Percentiles rank a stretch among this genome's conserved stretches.
Evolutionary conservation across 805 yeast genomes (phyloP).

Genomic region (Metschnikowia bowlesiae): DNA sequence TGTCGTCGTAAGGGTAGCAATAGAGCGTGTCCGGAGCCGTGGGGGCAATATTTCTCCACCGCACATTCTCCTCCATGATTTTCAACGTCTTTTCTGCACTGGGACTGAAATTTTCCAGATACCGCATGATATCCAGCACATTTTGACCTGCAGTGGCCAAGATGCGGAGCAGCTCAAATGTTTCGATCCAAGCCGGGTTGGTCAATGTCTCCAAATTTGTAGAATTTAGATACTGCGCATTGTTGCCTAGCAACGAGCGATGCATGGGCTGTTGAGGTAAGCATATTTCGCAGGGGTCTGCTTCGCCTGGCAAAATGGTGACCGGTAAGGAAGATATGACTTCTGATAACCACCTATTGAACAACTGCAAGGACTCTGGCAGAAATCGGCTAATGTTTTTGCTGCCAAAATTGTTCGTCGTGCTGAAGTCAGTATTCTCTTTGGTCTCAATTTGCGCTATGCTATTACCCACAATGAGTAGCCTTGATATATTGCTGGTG

Average conservation of each 20-base stretch:
- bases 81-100: constrained; percentile 8
- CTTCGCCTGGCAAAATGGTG: constrained; percentile 75
- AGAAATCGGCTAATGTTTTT: constrained; percentile 52
- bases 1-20: constrained; percentile 74
- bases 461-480: constrained; percentile 75
- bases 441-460: constrained; percentile 32
- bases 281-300: constrained; percentile 80
- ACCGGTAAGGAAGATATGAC: constrained; percentile 60
- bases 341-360: constrained; percentile 58
- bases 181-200: constrained; percentile 72
- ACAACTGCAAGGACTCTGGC: constrained; percentile 42
- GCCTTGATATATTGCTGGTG: constrained; percentile 37
- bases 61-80: constrained; percentile 58
- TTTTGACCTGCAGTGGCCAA: constrained; percentile 85
- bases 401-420: constrained; percentile 45
- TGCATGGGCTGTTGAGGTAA: constrained; percentile 93
- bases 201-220: constrained; percentile 20
- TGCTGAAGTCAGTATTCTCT: constrained; percentile 24
- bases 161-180: constrained; percentile 47
- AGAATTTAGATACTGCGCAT: constrained; percentile 37
- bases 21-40: constrained; percentile 95
- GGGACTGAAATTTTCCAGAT: constrained; percentile 39
- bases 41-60: constrained; percentile 87
- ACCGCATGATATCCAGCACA: constrained; percentile 70
- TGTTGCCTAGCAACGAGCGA: constrained; percentile 56